Conservation (phyloP, 495 filamentous ascomycete genomes). For the Polyplosphaeria fusca region DNA sequence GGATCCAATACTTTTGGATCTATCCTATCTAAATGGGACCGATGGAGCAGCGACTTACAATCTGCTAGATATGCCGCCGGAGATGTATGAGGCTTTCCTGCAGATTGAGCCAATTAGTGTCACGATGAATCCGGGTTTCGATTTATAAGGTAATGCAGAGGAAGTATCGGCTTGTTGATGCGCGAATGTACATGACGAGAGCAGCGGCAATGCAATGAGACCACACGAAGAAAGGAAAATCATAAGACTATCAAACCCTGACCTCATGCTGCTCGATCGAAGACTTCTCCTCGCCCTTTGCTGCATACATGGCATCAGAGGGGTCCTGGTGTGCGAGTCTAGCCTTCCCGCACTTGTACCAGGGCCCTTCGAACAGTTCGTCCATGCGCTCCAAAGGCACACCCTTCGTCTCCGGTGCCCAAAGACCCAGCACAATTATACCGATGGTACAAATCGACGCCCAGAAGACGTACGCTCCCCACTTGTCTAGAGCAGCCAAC, state of each 20-base stretch:
- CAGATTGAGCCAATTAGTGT: background rate
- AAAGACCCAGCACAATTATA: background rate
- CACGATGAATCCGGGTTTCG: background rate
- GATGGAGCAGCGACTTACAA: background rate
- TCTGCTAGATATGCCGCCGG: background rate
- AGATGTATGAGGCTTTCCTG: background rate
- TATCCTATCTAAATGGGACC: too few relatives aligned
- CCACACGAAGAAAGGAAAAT: too few relatives aligned
- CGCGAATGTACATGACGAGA: too few relatives aligned
- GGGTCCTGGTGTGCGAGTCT: background rate
- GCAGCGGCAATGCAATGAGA: too few relatives aligned
- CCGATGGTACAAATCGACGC: background rate
- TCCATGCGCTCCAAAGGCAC: conserved; percentile 5
- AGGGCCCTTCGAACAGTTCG: background rate
- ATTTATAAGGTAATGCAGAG: too few relatives aligned
- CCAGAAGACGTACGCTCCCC: background rate
- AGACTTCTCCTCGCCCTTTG: background rate
- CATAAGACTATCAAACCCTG: too few relatives aligned
- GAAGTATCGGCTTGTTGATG: too few relatives aligned
- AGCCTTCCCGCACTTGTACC: background rate
- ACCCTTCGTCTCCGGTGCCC: background rate
- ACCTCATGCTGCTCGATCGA: background rate
- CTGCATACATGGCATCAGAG: background rate
- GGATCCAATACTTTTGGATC: too few relatives aligned
- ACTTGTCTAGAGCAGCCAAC: background rate